Base-by-base conservation (phyloP, 805 yeast species). In the Suhomyces prunicola region DNA sequence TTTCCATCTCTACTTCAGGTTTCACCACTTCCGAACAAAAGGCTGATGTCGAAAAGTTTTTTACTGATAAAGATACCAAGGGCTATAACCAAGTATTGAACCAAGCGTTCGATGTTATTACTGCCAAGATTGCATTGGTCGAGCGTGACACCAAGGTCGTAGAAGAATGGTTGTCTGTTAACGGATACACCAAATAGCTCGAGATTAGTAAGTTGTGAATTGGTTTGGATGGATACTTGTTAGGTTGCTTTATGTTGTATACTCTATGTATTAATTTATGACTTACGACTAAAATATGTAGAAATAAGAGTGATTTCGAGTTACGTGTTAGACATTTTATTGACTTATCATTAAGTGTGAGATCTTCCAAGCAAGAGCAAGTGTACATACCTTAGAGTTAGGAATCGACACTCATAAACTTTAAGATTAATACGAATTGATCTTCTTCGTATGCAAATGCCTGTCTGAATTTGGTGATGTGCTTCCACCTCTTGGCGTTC, bases 51-150 rank as follows among this genome's bases (percentile, higher is more conserved):
- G 72, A 75, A 56, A 64, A 66, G 33, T 80, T 85, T 76, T 83
- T 84, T 61, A 68, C 63, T n/a, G 64, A 54, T 22, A 84, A 78
- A 67, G 75, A 82, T 55, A 82, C 87, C 52, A 82, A 80, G 60
- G 88, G 89, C 40, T 85, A 74, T 65, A 84, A 84, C 66, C 84
- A 83, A 70, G 76, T 81, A 53, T 77, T 85, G 66, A 85, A 86
- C 6, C 88, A 82, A 71, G 68, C 86, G n/a, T 70, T 85, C 61
- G 90, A 86, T 66, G 73, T 79, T 50, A 76, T 85, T 53, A 74
- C 78, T 49, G 57, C 87, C 47, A 85, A 83, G 67, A 75, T 78
- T 50, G 68, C 74, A 50, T 84, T 88, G 88, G 76, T 84, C 35
- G 57, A 70, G 52, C 82, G 88, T 65, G 90, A 85, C 60, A 65